A percentile compares a stretch with the other conserved stretches of the same genome.
phyloP scores from a whole-genome alignment of 1,284 basidiomycete species.

The Cryptococcus sp. region DNA sequence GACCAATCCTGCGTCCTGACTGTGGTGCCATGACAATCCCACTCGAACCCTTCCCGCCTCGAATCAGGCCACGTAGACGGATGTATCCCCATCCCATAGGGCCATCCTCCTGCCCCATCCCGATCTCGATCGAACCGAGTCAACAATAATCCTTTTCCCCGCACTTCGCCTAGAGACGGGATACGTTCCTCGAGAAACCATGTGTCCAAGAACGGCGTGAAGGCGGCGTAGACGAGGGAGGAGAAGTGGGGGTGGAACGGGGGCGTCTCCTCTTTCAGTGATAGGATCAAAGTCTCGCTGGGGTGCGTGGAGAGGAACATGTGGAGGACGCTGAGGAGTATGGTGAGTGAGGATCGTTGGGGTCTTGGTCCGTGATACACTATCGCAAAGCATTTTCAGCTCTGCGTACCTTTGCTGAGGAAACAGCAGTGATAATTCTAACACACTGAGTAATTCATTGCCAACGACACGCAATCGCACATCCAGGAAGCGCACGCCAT shows the following conservation, averaged over 20 bases:
- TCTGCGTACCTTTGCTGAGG: neutral
- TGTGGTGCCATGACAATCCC: conserved; percentile 60
- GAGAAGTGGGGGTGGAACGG: conserved; percentile 60
- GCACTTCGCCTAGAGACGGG: conserved; percentile 73
- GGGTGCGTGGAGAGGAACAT: conserved; percentile 65
- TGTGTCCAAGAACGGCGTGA: conserved; percentile 60
- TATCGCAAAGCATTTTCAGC: conserved; percentile 30
- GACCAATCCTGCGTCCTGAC: conserved; percentile 82
- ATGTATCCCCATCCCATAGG: conserved; percentile 68
- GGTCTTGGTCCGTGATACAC: conserved; percentile 79
- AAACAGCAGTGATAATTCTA: neutral
- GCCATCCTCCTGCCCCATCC: conserved; percentile 58
- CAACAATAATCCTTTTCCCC: conserved; percentile 78
- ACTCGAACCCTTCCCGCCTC: conserved; percentile 67
- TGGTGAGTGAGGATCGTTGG: conserved; percentile 66
- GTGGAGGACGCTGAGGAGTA: conserved; percentile 62
- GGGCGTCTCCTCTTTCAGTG: conserved; percentile 76
- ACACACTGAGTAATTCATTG: conserved; percentile 52
- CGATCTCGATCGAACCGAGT: conserved; percentile 67
- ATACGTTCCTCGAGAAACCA: conserved; percentile 79
- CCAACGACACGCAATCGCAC: conserved; percentile 72
- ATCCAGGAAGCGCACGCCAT: conserved; percentile 71
- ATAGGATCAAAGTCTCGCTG: conserved; percentile 75
- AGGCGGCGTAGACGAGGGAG: conserved; percentile 64
- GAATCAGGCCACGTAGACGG: conserved; percentile 80